Conservation (phyloP, 2,329 filamentous ascomycete genomes). For the Trichocomaceae sp. region DNA sequence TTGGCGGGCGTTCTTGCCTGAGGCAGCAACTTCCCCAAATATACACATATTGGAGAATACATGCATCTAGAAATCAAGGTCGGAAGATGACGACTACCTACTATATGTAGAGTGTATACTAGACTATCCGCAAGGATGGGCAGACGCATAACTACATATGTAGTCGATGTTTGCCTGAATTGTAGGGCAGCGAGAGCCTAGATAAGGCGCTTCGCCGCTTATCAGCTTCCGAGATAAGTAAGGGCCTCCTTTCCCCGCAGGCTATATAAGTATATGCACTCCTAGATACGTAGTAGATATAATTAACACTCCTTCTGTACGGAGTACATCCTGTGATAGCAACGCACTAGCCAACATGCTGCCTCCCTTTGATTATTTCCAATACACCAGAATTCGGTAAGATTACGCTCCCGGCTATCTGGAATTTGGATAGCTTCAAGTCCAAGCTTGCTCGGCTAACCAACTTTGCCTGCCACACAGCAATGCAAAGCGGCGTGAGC, state of each 20-base stretch:
- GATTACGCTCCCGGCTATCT: constrained; percentile 19
- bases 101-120: too few relatives aligned
- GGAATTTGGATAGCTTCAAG: constrained; percentile 11
- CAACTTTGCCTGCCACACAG: constrained; percentile 40
- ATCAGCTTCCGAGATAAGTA: background rate
- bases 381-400: constrained; percentile 66
- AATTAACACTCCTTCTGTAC: too few relatives aligned
- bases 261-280: too few relatives aligned
- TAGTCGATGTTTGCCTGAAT: background rate
- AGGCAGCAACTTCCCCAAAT: too few relatives aligned
- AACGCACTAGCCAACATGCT: constrained; percentile 31
- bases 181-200: background rate
- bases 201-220: constrained; percentile 1
- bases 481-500: constrained; percentile 71
- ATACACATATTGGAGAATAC: too few relatives aligned
- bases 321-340: background rate
- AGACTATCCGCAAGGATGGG: too few relatives aligned
- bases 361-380: constrained; percentile 59
- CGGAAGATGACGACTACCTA: too few relatives aligned
- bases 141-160: too few relatives aligned
- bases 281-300: too few relatives aligned
- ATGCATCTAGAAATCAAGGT: too few relatives aligned
- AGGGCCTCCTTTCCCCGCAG: background rate
- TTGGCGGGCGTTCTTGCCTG: too few relatives aligned
- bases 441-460: constrained; percentile 6